These are phyloP conservation scores for Pythium dissimile DNA, from an alignment of 352 stramenopile genomes.

Conservation along the genomic window DNA sequence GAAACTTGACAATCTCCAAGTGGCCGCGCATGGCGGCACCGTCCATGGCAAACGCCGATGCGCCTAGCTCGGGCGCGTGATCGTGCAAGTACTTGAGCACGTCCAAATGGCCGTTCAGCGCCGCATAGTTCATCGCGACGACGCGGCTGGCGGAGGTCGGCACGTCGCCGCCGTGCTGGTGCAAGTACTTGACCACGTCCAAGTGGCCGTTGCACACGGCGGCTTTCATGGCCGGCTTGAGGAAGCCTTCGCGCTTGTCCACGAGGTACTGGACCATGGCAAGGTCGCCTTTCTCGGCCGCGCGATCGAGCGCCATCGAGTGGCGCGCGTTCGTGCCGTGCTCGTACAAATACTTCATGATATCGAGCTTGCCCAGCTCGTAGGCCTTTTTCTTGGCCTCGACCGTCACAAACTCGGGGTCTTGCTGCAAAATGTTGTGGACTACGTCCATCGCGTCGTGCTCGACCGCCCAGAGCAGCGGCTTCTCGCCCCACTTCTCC, in stretches of 20 bases:
- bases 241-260: slow-evolving; percentile 39
- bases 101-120: slow-evolving; percentile 31
- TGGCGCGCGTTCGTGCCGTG: slow-evolving; percentile 31
- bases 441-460: slow-evolving; percentile 30
- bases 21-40: slow-evolving; percentile 24
- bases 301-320: slow-evolving; percentile 42
- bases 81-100: slow-evolving; percentile 34
- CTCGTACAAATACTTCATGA: slow-evolving; percentile 61
- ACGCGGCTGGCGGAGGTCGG: slow-evolving; percentile 44
- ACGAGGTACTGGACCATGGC: slow-evolving; percentile 51
- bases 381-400: slow-evolving; percentile 51
- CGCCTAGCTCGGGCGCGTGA: slow-evolving; percentile 21
- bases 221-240: slow-evolving; percentile 51
- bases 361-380: slow-evolving; percentile 30
- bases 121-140: slow-evolving; percentile 43
- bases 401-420: slow-evolving; percentile 29
- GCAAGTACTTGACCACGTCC: slow-evolving; percentile 47
- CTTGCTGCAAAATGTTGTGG: slow-evolving; percentile 27
- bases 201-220: slow-evolving; percentile 39
- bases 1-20: slow-evolving; percentile 31
- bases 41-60: slow-evolving; percentile 32
- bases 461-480: slow-evolving; percentile 37
- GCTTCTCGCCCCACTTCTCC: slow-evolving; percentile 39
- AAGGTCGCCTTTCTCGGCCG: slow-evolving; percentile 37
- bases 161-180: slow-evolving; percentile 33